phyloP scores from a whole-genome alignment of 1,284 basidiomycete genomes.

The Leccinum pachyderme region DNA sequence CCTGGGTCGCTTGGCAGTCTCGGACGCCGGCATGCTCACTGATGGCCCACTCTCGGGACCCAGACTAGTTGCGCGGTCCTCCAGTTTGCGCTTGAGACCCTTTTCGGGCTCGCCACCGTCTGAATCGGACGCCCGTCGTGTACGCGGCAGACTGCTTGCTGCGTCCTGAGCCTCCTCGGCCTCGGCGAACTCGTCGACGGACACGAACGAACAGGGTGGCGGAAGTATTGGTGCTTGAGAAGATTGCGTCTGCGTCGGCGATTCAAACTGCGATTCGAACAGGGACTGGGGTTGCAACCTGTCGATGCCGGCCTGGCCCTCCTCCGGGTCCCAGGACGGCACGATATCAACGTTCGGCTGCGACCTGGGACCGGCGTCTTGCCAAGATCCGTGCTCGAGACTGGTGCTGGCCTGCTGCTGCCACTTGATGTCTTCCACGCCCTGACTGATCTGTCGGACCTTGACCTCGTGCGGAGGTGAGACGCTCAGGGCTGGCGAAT shows the following conservation, averaged over 20 bases:
- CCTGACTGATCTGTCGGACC: conserved; percentile 73
- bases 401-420: conserved; percentile 36
- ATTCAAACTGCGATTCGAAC: conserved; percentile 9
- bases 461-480: conserved; percentile 72
- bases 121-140: conserved; percentile 31
- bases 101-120: conserved; percentile 48
- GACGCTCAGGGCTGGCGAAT: conserved; percentile 43
- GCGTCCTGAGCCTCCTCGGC: conserved; percentile 22
- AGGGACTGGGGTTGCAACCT: background rate
- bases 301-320: conserved; percentile 14
- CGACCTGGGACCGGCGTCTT: conserved; percentile 9
- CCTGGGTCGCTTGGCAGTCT: conserved; percentile 33
- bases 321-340: conserved; percentile 1
- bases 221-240: background rate
- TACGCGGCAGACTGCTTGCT: conserved; percentile 31
- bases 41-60: conserved; percentile 27
- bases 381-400: background rate
- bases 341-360: background rate
- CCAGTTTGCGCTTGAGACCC: conserved; percentile 62
- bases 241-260: background rate
- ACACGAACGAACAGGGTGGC: conserved; percentile 16
- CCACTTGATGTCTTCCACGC: conserved; percentile 74
- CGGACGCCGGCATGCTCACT: conserved; percentile 10
- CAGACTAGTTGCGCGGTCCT: conserved; percentile 42
- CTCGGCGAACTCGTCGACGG: conserved; percentile 22